Evolutionary conservation across 495 filamentous ascomycete genomes (phyloP).

Genomic region (Penicillium daleae): DNA sequence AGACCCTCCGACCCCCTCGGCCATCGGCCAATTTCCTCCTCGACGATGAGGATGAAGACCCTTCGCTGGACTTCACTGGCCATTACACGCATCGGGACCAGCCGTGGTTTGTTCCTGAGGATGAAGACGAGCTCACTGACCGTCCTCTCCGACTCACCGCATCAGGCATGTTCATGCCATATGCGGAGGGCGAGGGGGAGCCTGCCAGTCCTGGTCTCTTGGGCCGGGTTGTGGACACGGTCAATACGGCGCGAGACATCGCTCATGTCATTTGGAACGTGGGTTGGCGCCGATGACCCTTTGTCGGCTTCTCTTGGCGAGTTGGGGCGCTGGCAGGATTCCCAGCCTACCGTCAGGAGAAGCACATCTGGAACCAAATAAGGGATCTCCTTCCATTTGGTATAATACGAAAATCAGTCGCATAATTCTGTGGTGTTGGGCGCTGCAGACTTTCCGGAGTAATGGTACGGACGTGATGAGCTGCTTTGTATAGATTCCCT

Average conservation of each 20-base stretch:
- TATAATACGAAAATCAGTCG: background rate
- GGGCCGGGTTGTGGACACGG: slow-evolving; percentile 84
- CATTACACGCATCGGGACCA: slow-evolving; percentile 30
- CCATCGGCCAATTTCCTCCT: slow-evolving; percentile 72
- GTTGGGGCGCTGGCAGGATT: slow-evolving; percentile 6
- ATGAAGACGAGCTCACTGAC: slow-evolving; percentile 36
- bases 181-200: slow-evolving; percentile 71
- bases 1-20: slow-evolving; percentile 73
- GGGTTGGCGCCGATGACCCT: slow-evolving; percentile 76
- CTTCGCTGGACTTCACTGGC: slow-evolving; percentile 49
- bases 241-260: slow-evolving; percentile 96
- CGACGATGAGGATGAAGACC: slow-evolving; percentile 67
- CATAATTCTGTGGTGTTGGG: background rate
- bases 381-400: background rate
- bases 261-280: slow-evolving; percentile 98
- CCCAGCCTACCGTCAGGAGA: slow-evolving; percentile 10
- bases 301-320: background rate
- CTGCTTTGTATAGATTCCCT: slow-evolving; percentile 13
- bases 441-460: slow-evolving; percentile 1
- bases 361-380: background rate
- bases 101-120: slow-evolving; percentile 45
- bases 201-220: slow-evolving; percentile 63
- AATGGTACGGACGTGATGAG: slow-evolving; percentile 8
- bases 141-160: slow-evolving; percentile 68
- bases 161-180: slow-evolving; percentile 87